Percentiles rank a stretch among this genome's conserved stretches.
phyloP scores from a whole-genome alignment of 2,329 filamentous ascomycete genomes.

The Curvularia sp. region DNA sequence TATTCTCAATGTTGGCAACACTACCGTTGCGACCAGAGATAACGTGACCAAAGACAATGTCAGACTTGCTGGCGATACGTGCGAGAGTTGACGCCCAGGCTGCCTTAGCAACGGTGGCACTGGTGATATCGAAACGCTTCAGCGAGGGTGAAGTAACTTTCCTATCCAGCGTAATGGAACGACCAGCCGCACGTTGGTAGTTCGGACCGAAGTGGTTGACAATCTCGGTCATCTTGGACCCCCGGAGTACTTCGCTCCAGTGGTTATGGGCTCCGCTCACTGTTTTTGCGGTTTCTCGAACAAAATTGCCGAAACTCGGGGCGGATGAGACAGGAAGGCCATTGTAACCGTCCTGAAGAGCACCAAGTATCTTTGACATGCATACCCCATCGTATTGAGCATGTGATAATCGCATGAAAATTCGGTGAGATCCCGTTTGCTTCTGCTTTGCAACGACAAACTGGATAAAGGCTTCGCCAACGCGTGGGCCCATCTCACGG shows the following conservation, averaged over 20 bases:
- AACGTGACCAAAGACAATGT: conserved; percentile 55
- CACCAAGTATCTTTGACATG: conserved; percentile 39
- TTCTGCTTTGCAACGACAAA: conserved; percentile 45
- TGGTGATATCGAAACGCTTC: conserved; percentile 46
- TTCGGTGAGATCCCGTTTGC: conserved; percentile 37
- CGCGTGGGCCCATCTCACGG: conserved; percentile 38
- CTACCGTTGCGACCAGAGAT: conserved; percentile 52
- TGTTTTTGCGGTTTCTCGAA: conserved; percentile 39
- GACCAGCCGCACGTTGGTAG: conserved; percentile 41
- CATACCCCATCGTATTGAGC: conserved; percentile 48
- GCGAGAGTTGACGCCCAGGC: conserved; percentile 56
- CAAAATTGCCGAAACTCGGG: conserved; percentile 44
- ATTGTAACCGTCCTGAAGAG: conserved; percentile 44
- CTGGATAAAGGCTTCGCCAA: conserved; percentile 44
- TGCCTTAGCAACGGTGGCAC: conserved; percentile 56
- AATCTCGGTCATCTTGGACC: conserved; percentile 47
- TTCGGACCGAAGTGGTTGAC: conserved; percentile 44
- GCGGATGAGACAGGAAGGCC: conserved; percentile 42
- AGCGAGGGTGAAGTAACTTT: conserved; percentile 32
- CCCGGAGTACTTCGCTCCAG: conserved; percentile 42
- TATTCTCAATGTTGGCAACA: conserved; percentile 48
- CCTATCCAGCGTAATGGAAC: conserved; percentile 40
- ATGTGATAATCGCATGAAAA: conserved; percentile 46
- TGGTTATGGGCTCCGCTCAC: conserved; percentile 41
- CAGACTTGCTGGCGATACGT: conserved; percentile 45